Evolutionary conservation across 2,329 filamentous ascomycete genomes (phyloP).

Genomic region (Raffaelea albimanens): DNA sequence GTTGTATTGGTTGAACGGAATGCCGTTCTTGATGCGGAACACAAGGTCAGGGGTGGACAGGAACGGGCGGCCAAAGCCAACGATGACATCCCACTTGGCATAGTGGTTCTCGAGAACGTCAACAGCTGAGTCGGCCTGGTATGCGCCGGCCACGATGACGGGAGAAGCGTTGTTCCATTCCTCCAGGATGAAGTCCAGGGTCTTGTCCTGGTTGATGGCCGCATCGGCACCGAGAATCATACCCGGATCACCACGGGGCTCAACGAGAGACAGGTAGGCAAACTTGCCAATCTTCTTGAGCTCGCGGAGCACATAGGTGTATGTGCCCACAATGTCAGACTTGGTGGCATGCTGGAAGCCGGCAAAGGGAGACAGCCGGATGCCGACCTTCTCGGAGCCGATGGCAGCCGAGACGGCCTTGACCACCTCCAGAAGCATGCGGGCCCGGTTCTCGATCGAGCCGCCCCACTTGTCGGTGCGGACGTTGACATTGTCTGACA

Average conservation of each 20-base stretch:
- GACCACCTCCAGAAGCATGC: conserved; percentile 58
- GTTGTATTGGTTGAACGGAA: conserved; percentile 27
- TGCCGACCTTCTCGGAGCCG: conserved; percentile 13
- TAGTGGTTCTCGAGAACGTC: conserved; percentile 18
- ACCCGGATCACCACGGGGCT: conserved; percentile 29
- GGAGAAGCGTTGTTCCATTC: conserved; percentile 19
- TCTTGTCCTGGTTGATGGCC: conserved; percentile 24
- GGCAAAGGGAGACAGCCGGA: conserved; percentile 38
- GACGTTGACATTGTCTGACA: conserved; percentile 58
- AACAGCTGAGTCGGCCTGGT: conserved; percentile 15
- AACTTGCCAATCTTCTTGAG: conserved; percentile 19
- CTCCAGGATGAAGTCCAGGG: conserved; percentile 20
- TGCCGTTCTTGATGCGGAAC: conserved; percentile 26
- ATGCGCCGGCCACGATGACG: conserved; percentile 21
- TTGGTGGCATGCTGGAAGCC: conserved; percentile 33
- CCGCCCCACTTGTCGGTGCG: conserved; percentile 61
- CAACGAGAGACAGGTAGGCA: conserved; percentile 49
- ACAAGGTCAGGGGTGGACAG: conserved; percentile 35
- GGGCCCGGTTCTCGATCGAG: conserved; percentile 60
- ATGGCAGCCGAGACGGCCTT: conserved; percentile 44
- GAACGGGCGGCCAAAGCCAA: conserved; percentile 32
- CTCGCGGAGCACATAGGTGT: conserved; percentile 1
- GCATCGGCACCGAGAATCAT: conserved; percentile 24
- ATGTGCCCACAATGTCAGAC: conserved; percentile 13
- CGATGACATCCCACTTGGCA: conserved; percentile 16